Evolutionary conservation across 2,329 filamentous ascomycete genomes (phyloP), one percentile per base, ranked within the genome.

Genomic region (Penicillium sp.): DNA sequence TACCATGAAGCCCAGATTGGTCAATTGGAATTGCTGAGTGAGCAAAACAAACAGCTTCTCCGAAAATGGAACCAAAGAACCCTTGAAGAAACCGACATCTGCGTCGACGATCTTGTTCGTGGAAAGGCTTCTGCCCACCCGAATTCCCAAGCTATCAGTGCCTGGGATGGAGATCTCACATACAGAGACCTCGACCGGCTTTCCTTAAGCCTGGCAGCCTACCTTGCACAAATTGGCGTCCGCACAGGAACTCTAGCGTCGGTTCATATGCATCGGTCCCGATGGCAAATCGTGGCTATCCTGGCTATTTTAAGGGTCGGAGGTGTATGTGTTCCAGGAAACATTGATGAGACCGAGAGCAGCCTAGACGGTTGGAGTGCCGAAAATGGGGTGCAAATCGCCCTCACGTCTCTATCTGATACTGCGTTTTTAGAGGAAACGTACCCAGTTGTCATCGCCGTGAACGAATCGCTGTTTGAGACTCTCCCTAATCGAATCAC

Each of bases 371-470:
- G 72, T 2, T 76, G 78, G 62, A 67, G 80, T 13, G 66, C 75
- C n/a, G 75, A 79, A 19, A 75, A 76, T n/a, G 63, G 66, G 15
- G 75, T 78, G 0, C 75, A 77, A 30, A 70, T 81, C 23, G 79
- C 78, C 0, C 66, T 82, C 5, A 78, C 78, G 1, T 77, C 78
- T 1, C 71, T 75, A 0, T 60, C 69, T 17, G 75, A 75, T 19
- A 72, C 75, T 3, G 73, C 77, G 9, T 68, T 77, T 2, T 77
- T 82, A 11, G 78, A 82, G 53, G 76, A 76, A 41, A 73, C 74
- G 3, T 76, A 79, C 3, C 75, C 79, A 1, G 77, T 78, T 58
- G 77, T 82, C 5, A 67, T 78, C 5, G 63, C 73, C 0, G 70
- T 78, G 15, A 70, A 69, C 23, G 67, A 64, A 45, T 69, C 71